Percentiles rank a stretch among this genome's conserved stretches.
Conservation (phyloP, 768 basidiomycete species). For the Mycena olivaceomarginata region DNA sequence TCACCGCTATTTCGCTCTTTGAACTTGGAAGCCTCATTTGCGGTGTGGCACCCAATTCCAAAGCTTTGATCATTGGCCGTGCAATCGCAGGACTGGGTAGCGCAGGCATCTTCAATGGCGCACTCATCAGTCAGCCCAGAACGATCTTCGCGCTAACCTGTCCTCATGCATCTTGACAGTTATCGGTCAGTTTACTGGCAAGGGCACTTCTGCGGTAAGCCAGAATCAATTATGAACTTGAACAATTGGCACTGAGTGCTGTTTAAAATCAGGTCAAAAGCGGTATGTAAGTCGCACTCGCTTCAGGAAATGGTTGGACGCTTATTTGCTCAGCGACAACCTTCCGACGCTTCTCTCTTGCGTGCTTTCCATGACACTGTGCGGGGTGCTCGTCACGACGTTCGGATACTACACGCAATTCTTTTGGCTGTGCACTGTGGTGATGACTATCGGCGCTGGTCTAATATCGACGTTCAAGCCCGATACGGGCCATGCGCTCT, state of each 20-base stretch:
- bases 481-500: neutral
- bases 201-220: constrained; percentile 5
- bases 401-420: constrained; percentile 15
- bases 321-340: neutral
- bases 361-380: neutral
- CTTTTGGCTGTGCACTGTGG: neutral
- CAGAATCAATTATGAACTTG: neutral
- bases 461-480: neutral
- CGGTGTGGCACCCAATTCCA: constrained; percentile 39
- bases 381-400: neutral
- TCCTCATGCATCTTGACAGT: neutral
- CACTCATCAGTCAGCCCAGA: constrained; percentile 40
- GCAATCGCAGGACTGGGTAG: constrained; percentile 67
- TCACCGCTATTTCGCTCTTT: constrained; percentile 56
- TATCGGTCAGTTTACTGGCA: neutral
- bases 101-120: constrained; percentile 53
- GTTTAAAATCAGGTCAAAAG: neutral
- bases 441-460: constrained; percentile 4
- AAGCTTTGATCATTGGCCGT: constrained; percentile 62
- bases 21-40: constrained; percentile 65
- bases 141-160: neutral
- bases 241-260: neutral
- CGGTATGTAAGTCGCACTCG: neutral
- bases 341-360: constrained; percentile 1
- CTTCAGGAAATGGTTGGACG: neutral